Base-by-base conservation (phyloP, 192 early-diverging fungal species). In the Podila minutissima region DNA sequence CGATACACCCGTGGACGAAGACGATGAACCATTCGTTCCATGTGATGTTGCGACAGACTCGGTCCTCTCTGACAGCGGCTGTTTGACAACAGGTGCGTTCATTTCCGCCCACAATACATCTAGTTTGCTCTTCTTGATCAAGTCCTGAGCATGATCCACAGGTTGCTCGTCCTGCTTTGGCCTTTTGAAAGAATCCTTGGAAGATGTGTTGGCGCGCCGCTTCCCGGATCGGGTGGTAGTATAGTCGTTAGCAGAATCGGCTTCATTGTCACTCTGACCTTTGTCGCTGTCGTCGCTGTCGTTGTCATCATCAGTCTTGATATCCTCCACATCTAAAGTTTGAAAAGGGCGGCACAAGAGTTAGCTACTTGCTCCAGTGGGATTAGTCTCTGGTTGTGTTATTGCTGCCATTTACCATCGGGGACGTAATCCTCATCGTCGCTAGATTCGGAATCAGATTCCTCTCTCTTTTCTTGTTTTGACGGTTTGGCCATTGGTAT, bases 21-120 rank as follows among this genome's bases (percentile, higher is more conserved):
- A 64, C 26, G n/a, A 19, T 6, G 48, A 48, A 19, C 4, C 38
- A 51, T 49, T n/a, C 33, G 8, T 32, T 32, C 38, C n/a, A 24
- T 22, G 26, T 50, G 59, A 20, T 32, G 67, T 9, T 13, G 53
- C 24, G 12, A 66, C 61, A 33, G 31, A n/a, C 31, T 59, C 62
- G 24, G 64, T 29, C 3, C 58, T 66, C 10, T 59, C 50, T 6
- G 59, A 3, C 3, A 64, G 59, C 11, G 57, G 2, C 26, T 64
- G 70, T 49, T 64, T 79, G 4, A 65, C 17, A 0, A 60, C 59
- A 19, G 85, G 67, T 3, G 67, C 22, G 32, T 89, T 89, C 85
- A 91, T 78, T 48, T 89, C 89, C 31, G 74, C 75, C 90, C 90
- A 91, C 11, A 91, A 66, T 28, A 87, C 84, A 63, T 89, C 88